Evolutionary conservation across 2,329 filamentous ascomycete species (phyloP).

Genomic region (Zalaria sp.): DNA sequence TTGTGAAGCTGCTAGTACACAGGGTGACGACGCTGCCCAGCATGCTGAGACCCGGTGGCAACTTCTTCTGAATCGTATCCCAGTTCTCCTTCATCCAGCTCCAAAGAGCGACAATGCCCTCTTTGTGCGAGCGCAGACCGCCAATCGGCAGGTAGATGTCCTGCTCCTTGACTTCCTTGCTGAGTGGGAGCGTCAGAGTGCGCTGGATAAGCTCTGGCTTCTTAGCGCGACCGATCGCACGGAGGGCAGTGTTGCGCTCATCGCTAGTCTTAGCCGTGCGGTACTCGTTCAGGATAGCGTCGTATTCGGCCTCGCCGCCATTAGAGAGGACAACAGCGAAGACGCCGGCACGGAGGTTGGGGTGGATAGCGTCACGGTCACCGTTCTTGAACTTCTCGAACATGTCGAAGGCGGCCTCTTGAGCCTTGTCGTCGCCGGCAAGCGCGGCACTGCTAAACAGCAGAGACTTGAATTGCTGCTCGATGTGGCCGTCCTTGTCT

Average conservation of each 20-base stretch:
- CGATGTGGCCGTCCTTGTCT: constrained; percentile 71
- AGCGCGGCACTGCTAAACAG: constrained; percentile 76
- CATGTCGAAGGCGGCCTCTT: constrained; percentile 76
- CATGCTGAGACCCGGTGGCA: constrained; percentile 79
- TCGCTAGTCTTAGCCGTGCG: constrained; percentile 62
- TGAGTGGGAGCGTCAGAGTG: constrained; percentile 61
- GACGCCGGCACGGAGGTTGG: constrained; percentile 77
- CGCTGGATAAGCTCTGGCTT: constrained; percentile 67
- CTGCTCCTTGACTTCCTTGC: constrained; percentile 79
- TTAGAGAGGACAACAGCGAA: constrained; percentile 74
- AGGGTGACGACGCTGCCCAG: constrained; percentile 73
- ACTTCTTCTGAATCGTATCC: constrained; percentile 65
- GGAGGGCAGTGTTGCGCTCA: constrained; percentile 83
- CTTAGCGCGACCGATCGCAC: constrained; percentile 65
- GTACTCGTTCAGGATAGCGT: constrained; percentile 63
- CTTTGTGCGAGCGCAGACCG: constrained; percentile 61
- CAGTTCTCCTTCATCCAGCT: constrained; percentile 76
- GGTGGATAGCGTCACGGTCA: constrained; percentile 70
- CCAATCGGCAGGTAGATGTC: constrained; percentile 83
- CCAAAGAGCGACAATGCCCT: constrained; percentile 71
- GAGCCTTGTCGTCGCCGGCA: constrained; percentile 63
- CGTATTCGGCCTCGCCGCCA: constrained; percentile 77
- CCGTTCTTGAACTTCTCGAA: constrained; percentile 72
- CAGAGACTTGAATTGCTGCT: constrained; percentile 88
- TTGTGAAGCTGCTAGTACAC: constrained; percentile 68